A percentile compares a stretch with the other conserved stretches of the same genome.
These are phyloP conservation scores for Musa itinerans DNA, from an alignment of 176 grass and related monocot species.

Conservation along the genomic window DNA sequence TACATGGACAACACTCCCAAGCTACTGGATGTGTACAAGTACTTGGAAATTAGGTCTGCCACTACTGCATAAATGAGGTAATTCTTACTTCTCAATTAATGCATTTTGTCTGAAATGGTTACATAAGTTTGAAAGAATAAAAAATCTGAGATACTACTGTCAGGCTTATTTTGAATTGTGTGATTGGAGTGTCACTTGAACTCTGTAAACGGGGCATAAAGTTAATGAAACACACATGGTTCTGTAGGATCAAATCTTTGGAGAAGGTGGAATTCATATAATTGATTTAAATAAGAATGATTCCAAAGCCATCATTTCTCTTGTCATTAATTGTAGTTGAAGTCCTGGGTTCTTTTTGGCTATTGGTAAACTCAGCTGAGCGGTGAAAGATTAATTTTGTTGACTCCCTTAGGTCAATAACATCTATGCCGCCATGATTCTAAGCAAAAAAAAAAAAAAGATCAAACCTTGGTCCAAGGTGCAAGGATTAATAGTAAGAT, in stretches of 20 bases:
- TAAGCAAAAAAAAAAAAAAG: too few species aligned
- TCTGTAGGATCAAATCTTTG: neutral
- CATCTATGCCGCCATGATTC: too few species aligned
- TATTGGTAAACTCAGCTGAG: neutral
- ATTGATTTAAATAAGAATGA: neutral
- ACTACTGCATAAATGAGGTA: neutral
- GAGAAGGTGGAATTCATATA: neutral
- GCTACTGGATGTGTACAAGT: constrained; percentile 61
- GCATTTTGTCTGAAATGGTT: too few species aligned
- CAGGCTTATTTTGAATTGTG: neutral
- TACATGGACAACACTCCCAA: constrained; percentile 78
- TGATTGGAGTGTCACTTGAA: neutral
- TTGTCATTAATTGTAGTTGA: neutral
- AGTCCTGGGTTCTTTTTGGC: neutral
- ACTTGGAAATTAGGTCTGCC: constrained; percentile 12
- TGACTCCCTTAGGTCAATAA: neutral
- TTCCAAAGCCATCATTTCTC: neutral
- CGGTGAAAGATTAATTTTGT: too few species aligned
- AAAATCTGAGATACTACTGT: neutral
- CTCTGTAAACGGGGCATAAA: neutral
- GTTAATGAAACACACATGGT: neutral
- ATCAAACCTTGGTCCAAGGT: too few species aligned
- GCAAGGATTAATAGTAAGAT: neutral
- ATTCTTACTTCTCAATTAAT: neutral
- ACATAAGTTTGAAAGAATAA: neutral